Conservation (phyloP, 305 asterid species). For the Rubia balearica region DNA sequence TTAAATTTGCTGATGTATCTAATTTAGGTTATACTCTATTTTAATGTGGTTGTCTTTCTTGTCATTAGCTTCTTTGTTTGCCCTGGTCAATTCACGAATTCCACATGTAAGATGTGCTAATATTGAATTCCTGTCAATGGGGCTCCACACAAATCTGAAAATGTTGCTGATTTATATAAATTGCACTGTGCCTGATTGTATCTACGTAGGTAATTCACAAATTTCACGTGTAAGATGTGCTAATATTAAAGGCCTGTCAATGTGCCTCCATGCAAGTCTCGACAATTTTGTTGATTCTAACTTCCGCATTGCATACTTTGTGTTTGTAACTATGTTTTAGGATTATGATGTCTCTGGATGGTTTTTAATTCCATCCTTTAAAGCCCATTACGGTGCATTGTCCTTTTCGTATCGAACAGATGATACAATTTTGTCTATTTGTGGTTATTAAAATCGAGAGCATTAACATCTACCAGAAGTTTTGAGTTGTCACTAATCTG, state of each 20-base stretch:
- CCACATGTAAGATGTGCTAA: not conserved
- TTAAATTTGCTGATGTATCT: not conserved
- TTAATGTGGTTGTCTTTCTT: not conserved
- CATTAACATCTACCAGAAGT: not conserved
- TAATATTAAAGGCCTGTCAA: not conserved
- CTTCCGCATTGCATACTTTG: not conserved
- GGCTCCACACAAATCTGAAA: not conserved
- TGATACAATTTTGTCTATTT: not conserved
- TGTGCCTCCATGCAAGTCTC: not conserved
- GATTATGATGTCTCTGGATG: not conserved
- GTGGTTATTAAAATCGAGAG: not conserved
- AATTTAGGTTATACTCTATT: not conserved
- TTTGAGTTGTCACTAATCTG: not conserved
- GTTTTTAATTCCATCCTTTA: not conserved
- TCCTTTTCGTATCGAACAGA: not conserved
- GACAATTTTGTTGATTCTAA: not conserved
- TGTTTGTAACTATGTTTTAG: not conserved
- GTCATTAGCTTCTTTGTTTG: not conserved
- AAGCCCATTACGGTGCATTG: not conserved
- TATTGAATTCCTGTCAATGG: not conserved
- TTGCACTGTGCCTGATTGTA: no score
- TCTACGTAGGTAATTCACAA: no score
- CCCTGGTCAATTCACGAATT: not conserved
- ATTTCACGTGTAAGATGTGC: not conserved
- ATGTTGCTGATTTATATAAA: not conserved